A percentile compares a stretch with the other conserved stretches of the same genome.
phyloP scores from a whole-genome alignment of 2,329 filamentous ascomycete species.

The Epichloe sp. region DNA sequence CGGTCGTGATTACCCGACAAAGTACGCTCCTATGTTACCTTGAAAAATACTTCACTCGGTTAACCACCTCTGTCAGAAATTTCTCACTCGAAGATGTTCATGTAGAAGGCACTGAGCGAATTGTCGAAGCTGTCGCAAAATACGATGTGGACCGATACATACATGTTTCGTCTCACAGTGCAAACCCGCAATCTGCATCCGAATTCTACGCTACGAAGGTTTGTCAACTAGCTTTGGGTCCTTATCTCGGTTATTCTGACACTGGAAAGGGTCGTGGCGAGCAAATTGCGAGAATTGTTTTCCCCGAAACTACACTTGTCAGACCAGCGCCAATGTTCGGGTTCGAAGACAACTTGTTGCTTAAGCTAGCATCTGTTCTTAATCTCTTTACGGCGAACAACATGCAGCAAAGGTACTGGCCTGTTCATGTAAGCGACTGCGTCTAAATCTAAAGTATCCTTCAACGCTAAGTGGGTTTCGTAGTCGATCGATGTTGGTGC shows the following conservation, averaged over 20 bases:
- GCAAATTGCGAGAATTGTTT: constrained; percentile 72
- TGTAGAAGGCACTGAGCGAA: constrained; percentile 81
- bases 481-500: constrained; percentile 80
- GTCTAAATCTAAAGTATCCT: background rate
- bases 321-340: constrained; percentile 88
- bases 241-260: background rate
- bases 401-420: constrained; percentile 82
- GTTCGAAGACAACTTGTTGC: constrained; percentile 83
- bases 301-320: constrained; percentile 94
- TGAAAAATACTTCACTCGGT: background rate
- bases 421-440: constrained; percentile 59
- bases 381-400: constrained; percentile 84
- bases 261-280: constrained; percentile 56
- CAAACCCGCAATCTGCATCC: constrained; percentile 62
- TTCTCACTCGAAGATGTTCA: constrained; percentile 88
- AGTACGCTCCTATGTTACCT: constrained; percentile 41
- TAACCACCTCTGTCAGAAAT: constrained; percentile 49
- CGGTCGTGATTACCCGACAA: constrained; percentile 90
- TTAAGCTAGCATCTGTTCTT: constrained; percentile 66
- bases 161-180: constrained; percentile 92
- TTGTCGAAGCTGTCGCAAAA: constrained; percentile 87
- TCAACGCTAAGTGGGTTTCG: background rate
- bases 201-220: constrained; percentile 90
- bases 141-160: constrained; percentile 97
- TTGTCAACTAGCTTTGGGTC: constrained; percentile 8